Evolutionary conservation across 345 rosid species (phyloP).

Genomic region (Syzygium oleosum): DNA sequence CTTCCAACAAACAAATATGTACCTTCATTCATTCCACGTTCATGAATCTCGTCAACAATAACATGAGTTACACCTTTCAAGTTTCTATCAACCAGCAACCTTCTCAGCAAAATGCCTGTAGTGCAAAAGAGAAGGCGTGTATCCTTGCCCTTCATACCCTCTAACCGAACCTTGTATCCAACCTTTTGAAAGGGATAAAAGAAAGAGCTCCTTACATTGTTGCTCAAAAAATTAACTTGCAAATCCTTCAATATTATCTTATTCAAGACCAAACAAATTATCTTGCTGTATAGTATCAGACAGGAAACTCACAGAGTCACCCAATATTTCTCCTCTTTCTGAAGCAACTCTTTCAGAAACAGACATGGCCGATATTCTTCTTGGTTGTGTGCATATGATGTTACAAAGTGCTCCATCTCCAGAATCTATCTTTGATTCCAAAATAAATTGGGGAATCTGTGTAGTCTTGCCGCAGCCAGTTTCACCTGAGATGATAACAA

Average conservation of each 20-base stretch:
- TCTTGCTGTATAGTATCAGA: constrained; percentile 1
- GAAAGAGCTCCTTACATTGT: constrained; percentile 4
- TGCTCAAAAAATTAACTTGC: not conserved
- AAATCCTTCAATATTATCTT: not conserved
- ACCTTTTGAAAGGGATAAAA: constrained; percentile 35
- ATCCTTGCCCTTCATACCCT: constrained; percentile 81
- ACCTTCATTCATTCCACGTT: constrained; percentile 99
- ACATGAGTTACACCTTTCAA: constrained; percentile 85
- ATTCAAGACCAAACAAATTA: not conserved
- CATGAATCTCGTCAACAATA: constrained; percentile 94
- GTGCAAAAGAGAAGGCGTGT: constrained; percentile 92
- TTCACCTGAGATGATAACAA: constrained; percentile 83
- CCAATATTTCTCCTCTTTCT: constrained; percentile 93
- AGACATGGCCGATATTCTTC: constrained; percentile 88
- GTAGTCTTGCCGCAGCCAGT: constrained; percentile 99
- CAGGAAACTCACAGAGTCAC: constrained; percentile 77
- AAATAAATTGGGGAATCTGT: constrained; percentile 88
- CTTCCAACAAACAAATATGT: constrained; percentile 8
- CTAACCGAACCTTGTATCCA: constrained; percentile 91
- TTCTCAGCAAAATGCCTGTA: constrained; percentile 89
- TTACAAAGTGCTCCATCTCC: constrained; percentile 67
- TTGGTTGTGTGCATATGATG: constrained; percentile 92
- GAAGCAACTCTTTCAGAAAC: constrained; percentile 93
- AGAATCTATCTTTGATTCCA: constrained; percentile 72
- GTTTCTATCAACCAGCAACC: constrained; percentile 77